These are phyloP conservation scores for Byssothecium circinans DNA, from an alignment of 2,329 filamentous ascomycete species.

Conservation along the genomic window DNA sequence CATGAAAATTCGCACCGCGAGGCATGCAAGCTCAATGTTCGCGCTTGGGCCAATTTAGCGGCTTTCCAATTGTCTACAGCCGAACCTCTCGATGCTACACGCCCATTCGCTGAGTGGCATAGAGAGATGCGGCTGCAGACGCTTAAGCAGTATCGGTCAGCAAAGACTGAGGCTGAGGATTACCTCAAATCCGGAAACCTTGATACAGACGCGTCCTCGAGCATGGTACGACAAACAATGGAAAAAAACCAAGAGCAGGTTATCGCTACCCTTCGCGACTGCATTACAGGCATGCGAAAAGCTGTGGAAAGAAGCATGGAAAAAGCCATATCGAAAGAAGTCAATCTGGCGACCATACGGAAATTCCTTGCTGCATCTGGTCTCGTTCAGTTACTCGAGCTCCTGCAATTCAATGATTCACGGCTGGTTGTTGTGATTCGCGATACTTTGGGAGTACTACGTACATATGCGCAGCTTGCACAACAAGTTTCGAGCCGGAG, in stretches of 20 bases:
- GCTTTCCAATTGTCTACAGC: constrained; percentile 59
- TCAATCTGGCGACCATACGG: constrained; percentile 43
- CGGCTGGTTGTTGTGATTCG: constrained; percentile 51
- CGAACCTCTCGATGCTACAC: constrained; percentile 50
- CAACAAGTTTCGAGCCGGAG: constrained; percentile 18
- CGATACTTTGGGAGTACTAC: constrained; percentile 54
- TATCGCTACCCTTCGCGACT: constrained; percentile 56
- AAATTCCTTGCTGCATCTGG: constrained; percentile 49
- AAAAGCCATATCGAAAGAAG: constrained; percentile 34
- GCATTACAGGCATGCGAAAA: constrained; percentile 53
- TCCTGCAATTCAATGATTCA: constrained; percentile 54
- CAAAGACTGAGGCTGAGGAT: constrained; percentile 61
- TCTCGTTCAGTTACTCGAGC: constrained; percentile 51
- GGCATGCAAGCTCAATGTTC: constrained; percentile 61
- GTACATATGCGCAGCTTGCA: constrained; percentile 40
- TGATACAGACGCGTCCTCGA: constrained; percentile 46
- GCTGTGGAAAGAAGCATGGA: constrained; percentile 44
- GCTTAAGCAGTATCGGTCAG: constrained; percentile 57
- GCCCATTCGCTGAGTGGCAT: constrained; percentile 58
- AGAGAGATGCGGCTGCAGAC: constrained; percentile 56
- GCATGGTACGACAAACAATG: constrained; percentile 56
- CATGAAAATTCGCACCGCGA: constrained; percentile 60
- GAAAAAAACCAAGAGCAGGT: constrained; percentile 60
- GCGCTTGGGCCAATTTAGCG: constrained; percentile 59
- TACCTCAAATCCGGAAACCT: constrained; percentile 47